These are phyloP conservation scores for Uronychia binucleata DNA, from an alignment of 73 alveolate species.

Conservation along the genomic window DNA sequence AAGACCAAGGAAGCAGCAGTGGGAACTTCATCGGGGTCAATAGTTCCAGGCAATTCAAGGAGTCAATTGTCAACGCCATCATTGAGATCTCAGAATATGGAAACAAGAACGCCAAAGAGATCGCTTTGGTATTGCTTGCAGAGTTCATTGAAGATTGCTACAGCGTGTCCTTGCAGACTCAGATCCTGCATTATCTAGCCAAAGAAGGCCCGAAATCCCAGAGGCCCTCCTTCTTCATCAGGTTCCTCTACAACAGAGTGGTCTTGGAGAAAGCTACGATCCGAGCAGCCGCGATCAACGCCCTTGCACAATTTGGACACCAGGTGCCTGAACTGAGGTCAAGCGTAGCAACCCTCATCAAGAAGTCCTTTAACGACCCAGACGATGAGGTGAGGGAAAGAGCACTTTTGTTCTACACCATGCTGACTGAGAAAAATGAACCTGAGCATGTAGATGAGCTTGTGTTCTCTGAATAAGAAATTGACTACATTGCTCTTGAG, in stretches of 20 bases:
- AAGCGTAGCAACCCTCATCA: slow-evolving; percentile 61
- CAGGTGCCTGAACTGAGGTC: slow-evolving; percentile 71
- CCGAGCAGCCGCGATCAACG: slow-evolving; percentile 95
- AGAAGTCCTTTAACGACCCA: slow-evolving; percentile 81
- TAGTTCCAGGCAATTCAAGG: slow-evolving; percentile 57
- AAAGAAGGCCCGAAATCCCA: slow-evolving; percentile 87
- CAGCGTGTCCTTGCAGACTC: slow-evolving; percentile 84
- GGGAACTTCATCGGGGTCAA: background rate
- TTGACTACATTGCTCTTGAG: background rate
- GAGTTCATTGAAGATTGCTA: slow-evolving; percentile 97
- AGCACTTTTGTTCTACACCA: slow-evolving; percentile 72
- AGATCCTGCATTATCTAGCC: slow-evolving; percentile 88
- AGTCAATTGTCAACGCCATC: slow-evolving; percentile 76
- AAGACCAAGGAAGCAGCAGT: slow-evolving; percentile 60
- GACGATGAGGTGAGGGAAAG: slow-evolving; percentile 96
- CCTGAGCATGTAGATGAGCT: slow-evolving; percentile 36
- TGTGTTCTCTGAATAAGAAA: background rate
- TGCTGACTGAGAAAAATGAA: slow-evolving; percentile 25
- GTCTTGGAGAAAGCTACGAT: slow-evolving; percentile 91
- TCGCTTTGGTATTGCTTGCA: slow-evolving; percentile 83
- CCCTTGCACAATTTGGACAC: slow-evolving; percentile 87
- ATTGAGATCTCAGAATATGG: slow-evolving; percentile 70
- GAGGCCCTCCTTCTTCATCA: slow-evolving; percentile 85
- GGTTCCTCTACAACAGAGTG: slow-evolving; percentile 94
- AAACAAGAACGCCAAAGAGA: slow-evolving; percentile 66